Evolutionary conservation across 1,139 yeast genomes (phyloP), one percentile per base, ranked within the genome.

Genomic region (Debaryomyces robertsiae): DNA sequence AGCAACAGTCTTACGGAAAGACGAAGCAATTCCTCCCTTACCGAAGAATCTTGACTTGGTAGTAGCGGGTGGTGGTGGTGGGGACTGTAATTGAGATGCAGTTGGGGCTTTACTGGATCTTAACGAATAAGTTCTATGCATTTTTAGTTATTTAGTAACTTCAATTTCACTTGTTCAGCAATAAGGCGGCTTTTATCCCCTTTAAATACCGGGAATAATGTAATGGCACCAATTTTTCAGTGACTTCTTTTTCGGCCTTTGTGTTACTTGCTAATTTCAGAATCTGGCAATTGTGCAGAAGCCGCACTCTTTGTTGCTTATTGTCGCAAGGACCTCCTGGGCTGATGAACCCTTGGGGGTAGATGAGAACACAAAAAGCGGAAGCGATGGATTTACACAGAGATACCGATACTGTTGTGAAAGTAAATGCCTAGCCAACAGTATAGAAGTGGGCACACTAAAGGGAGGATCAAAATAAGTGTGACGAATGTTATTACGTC

Each of bases 51-150:
- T 82, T 56, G 87, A 82, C 60, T 79, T 65, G 77, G 91, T 90
- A 47, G 96, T 81, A 38, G 95, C 73, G 38, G 97, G 83, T 38
- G 95, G 82, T 40, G 97, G 96, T 37, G 98, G 96, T 15, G 96
- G 95, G 44, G 89, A 79, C 65, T 87, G 95, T 68, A 91, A 69
- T 73, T 93, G 96, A 53, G 96, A 79, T 46, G 98, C 97, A 46
- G 98, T 91, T 46, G 98, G 98, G 33, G 98, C 98, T 69, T 95
- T 87, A 43, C 85, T 71, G 54, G 90, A 83, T 81, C 98, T 90
- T 71, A 93, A 79, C 30, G 98, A 93, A 69, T 93, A 93, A 39
- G 98, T 91, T 84, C 98, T 87, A 79, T 93, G 98, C 98, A 93
- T 93, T 54, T n/a, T 46, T 74, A 32, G 30, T 27, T 18, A 27